Base-by-base conservation (phyloP, 2,329 filamentous ascomycete genomes). In the Leptographium radiaticola region DNA sequence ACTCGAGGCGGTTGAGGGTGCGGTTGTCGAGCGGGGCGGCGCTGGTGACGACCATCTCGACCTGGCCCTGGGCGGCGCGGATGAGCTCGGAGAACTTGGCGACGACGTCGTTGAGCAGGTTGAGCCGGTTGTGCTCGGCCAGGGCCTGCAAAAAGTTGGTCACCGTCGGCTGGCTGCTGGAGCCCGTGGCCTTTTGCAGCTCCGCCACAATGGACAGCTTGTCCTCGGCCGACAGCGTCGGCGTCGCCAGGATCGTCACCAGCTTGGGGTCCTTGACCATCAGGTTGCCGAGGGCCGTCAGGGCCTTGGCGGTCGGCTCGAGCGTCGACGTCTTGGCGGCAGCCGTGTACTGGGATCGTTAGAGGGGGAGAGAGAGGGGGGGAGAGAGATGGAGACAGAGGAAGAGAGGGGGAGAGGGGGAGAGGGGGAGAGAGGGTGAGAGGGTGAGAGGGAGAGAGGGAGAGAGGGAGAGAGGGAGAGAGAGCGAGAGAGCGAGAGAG, bases 51-150 rank as follows among this genome's bases (percentile, higher is more conserved):
- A 78, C 81, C 73, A 97, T 76, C 79, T 98, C 93, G 63, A 97
- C 77, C 84, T 98, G 93, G 60, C 93, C 93, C 62, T 83, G 84
- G 63, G 89, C 77, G 61, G 93, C 93, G 65, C 88, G 82, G 78
- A 97, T 95, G 66, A 98, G 75, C 68, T 84, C 78, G 61, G 68
- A 77, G 66, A 96, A 98, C 81, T 97, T 96, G 67, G 86, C 81
- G 68, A 82, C 84, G 59, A 97, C 85, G 63, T 84, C 83, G 70
- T 84, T 78, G 59, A 98, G 79, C 59, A 93, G 76, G 60, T 84
- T 83, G 62, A 98, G 78, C 62, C 93, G 83, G 83, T 98, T 98
- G 83, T 98, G 95, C 76, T 93, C 88, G 62, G 93, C 91, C 56
- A 98, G 81, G 55, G 91, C 87, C 55, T 76, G 68, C 63, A 98